Percentiles rank a stretch among this genome's conserved stretches.
These are phyloP conservation scores for Xerocomellus chrysenteron DNA, from an alignment of 768 basidiomycete genomes.

Conservation along the genomic window DNA sequence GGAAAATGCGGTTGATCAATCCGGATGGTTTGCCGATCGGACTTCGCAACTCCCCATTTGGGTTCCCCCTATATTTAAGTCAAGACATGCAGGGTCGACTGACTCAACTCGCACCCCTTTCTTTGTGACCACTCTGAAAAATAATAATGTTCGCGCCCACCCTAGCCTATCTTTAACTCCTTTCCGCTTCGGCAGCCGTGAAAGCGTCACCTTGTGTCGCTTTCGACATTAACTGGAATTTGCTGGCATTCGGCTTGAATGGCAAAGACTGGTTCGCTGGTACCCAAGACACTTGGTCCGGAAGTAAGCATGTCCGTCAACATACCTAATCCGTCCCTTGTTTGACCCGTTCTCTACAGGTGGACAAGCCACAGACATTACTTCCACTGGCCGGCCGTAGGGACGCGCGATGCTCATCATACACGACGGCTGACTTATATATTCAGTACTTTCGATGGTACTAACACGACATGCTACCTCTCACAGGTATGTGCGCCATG, in stretches of 20 bases:
- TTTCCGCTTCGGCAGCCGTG: constrained; percentile 36
- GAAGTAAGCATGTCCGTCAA: constrained; percentile 36
- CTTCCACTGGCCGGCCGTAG: constrained; percentile 75
- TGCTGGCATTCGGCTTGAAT: constrained; percentile 82
- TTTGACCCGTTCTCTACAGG: constrained; percentile 17
- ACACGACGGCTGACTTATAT: background rate
- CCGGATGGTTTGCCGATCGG: background rate
- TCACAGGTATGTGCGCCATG: constrained; percentile 41
- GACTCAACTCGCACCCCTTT: background rate
- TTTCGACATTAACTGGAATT: constrained; percentile 80
- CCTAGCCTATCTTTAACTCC: constrained; percentile 54
- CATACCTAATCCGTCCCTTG: background rate
- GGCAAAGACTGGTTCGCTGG: constrained; percentile 86
- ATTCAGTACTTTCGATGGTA: constrained; percentile 61
- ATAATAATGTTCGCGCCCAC: constrained; percentile 40
- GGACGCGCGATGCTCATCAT: constrained; percentile 25
- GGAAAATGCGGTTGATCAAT: constrained; percentile 15
- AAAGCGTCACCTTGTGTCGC: constrained; percentile 61
- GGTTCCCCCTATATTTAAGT: background rate
- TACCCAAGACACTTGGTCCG: constrained; percentile 64
- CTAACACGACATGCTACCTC: constrained; percentile 62
- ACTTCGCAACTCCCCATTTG: constrained; percentile 1
- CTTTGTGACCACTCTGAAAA: background rate
- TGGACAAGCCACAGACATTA: constrained; percentile 59
- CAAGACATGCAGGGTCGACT: too few relatives aligned